Percentiles rank a stretch among this genome's conserved stretches.
phyloP scores from a whole-genome alignment of 441 rosid genomes.

The Adansonia rubrostipa region DNA sequence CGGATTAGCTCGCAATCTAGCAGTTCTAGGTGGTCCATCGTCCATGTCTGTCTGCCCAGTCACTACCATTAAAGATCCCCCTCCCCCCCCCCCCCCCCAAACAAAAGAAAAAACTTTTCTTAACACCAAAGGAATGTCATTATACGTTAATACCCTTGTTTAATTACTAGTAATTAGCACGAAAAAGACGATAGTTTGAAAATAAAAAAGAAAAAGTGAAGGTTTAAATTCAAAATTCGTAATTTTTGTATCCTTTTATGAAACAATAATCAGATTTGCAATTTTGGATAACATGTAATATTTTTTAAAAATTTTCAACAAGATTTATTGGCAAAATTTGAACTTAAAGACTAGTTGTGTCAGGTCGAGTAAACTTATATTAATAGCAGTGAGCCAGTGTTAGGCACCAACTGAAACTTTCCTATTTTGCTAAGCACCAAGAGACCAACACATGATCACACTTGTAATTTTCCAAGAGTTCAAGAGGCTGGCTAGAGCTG shows the following conservation, averaged over 20 bases:
- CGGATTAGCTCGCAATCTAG: constrained; percentile 50
- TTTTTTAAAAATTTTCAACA: neutral
- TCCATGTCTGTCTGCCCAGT: constrained; percentile 41
- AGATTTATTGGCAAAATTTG: neutral
- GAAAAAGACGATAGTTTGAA: no score
- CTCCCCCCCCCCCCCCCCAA: neutral
- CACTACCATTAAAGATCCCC: constrained; percentile 40
- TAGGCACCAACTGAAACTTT: no score
- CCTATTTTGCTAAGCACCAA: neutral
- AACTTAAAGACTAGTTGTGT: no score
- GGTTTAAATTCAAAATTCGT: no score
- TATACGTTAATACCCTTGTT: neutral
- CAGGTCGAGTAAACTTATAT: no score
- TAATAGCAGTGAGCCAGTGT: no score
- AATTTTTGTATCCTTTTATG: neutral
- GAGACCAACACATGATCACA: neutral
- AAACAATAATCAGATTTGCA: neutral
- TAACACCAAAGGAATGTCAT: constrained; percentile 64
- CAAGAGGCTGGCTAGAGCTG: neutral
- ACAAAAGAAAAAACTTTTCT: constrained; percentile 54
- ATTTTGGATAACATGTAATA: no score
- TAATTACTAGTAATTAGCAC: neutral
- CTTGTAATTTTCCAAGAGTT: neutral
- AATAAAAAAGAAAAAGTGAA: no score
- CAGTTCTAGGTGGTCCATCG: constrained; percentile 45